Conservation (phyloP, 2,329 filamentous ascomycete species). For the Aspergillus alliaceus region DNA sequence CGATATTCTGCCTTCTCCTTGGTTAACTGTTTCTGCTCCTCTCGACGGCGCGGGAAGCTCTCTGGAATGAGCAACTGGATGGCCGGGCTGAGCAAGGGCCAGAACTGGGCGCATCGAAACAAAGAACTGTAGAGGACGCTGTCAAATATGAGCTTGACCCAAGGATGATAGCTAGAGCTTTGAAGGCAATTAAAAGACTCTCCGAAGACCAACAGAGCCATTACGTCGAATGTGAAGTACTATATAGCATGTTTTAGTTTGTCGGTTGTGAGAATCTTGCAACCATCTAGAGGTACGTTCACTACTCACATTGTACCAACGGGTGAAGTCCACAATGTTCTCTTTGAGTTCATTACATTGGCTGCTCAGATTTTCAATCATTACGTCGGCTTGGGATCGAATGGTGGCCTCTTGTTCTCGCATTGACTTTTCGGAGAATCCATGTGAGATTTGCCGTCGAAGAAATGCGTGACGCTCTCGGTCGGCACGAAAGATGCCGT, state of each 20-base stretch:
- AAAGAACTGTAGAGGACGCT: constrained; percentile 21
- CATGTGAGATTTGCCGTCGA: constrained; percentile 22
- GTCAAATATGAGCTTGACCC: constrained; percentile 39
- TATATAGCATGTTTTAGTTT: no score
- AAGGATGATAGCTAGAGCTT: constrained; percentile 38
- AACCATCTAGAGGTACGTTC: no score
- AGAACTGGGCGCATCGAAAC: constrained; percentile 3
- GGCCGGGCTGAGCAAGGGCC: constrained; percentile 4
- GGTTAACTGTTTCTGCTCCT: not conserved
- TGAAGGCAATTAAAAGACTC: constrained; percentile 42
- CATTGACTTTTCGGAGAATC: constrained; percentile 31
- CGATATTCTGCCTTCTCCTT: not conserved
- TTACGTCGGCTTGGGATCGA: constrained; percentile 24
- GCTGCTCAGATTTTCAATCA: constrained; percentile 23
- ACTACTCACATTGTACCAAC: constrained; percentile 33
- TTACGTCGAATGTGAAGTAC: constrained; percentile 41
- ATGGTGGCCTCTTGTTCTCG: constrained; percentile 30
- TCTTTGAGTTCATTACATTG: not conserved
- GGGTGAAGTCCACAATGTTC: not conserved
- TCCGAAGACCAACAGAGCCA: constrained; percentile 41
- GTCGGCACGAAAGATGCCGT: constrained; percentile 11
- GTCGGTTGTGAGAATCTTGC: no score
- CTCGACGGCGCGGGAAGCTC: not conserved
- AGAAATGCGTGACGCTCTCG: constrained; percentile 4
- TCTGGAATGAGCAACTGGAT: not conserved